Evolutionary conservation across 2,329 filamentous ascomycete species (phyloP).

Genomic region (Camptophora hylomeconis): DNA sequence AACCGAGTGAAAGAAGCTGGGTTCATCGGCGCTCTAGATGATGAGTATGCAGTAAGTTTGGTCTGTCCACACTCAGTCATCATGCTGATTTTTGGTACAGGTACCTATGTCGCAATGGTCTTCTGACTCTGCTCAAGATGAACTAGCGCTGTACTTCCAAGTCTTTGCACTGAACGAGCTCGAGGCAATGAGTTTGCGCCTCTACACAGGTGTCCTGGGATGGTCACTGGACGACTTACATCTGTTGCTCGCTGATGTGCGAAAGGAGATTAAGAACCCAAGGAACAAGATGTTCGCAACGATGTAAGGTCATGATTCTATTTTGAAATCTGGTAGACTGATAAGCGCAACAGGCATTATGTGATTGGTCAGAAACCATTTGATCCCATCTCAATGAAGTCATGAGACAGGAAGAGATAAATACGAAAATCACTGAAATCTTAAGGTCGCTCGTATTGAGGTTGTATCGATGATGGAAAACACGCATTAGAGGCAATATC

Average conservation of each 20-base stretch:
- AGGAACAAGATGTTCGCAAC: slow-evolving; percentile 8
- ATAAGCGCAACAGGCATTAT: too few relatives aligned
- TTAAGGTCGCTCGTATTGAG: too few relatives aligned
- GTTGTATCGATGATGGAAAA: too few relatives aligned
- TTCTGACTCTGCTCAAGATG: background rate
- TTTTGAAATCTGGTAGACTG: too few relatives aligned
- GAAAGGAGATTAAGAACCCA: slow-evolving; percentile 20
- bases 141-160: background rate
- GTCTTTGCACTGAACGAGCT: slow-evolving; percentile 10
- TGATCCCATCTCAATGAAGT: too few relatives aligned
- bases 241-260: slow-evolving; percentile 19
- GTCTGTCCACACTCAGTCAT: slow-evolving; percentile 1
- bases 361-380: too few relatives aligned
- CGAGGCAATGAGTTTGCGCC: slow-evolving; percentile 16
- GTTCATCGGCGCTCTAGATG: background rate
- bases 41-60: slow-evolving; percentile 2
- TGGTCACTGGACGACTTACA: slow-evolving; percentile 19
- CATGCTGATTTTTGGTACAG: background rate
- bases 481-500: too few relatives aligned
- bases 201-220: slow-evolving; percentile 18
- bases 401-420: too few relatives aligned
- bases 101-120: slow-evolving; percentile 1
- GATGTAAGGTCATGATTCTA: too few relatives aligned
- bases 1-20: slow-evolving; percentile 1
- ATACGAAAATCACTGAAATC: too few relatives aligned